Conservation (phyloP, 139 green algal genomes). For the Chlamydomonas sp. region DNA sequence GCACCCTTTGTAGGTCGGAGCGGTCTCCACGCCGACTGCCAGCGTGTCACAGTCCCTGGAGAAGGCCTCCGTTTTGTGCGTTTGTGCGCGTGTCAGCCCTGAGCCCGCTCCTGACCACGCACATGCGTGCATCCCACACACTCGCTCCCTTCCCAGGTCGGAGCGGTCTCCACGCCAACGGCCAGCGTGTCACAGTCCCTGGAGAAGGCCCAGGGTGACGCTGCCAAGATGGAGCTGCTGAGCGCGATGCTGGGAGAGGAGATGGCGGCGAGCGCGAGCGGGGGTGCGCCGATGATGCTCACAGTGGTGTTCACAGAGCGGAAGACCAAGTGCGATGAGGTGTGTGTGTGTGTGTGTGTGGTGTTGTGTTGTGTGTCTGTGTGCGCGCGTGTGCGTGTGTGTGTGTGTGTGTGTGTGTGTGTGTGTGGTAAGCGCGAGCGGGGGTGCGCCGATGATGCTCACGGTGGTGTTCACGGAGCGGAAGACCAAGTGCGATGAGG, state of each 20-base stretch:
- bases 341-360: no score
- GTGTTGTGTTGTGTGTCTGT: no score
- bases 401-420: no score
- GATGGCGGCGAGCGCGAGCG: background rate
- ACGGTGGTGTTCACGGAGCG: slow-evolving; percentile 86
- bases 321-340: slow-evolving; percentile 69
- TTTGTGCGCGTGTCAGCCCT: no score
- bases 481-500: slow-evolving; percentile 69
- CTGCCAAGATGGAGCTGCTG: slow-evolving; percentile 38
- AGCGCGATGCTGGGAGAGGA: slow-evolving; percentile 20
- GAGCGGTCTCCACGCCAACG: slow-evolving; percentile 27
- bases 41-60: slow-evolving; percentile 73
- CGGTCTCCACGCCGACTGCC: slow-evolving; percentile 36
- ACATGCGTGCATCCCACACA: no score
- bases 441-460: slow-evolving; percentile 55
- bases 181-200: slow-evolving; percentile 73
- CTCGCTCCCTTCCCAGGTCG: no score
- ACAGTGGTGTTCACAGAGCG: slow-evolving; percentile 86
- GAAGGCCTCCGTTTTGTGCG: no score
- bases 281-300: slow-evolving; percentile 55
- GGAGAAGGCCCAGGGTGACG: slow-evolving; percentile 57
- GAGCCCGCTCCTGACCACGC: no score
- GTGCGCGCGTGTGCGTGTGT: no score
- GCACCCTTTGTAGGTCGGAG: slow-evolving; percentile 14
- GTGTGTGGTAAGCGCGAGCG: background rate